Conservation (phyloP, 352 stramenopile genomes). For the Pelagophyceae sp. region DNA sequence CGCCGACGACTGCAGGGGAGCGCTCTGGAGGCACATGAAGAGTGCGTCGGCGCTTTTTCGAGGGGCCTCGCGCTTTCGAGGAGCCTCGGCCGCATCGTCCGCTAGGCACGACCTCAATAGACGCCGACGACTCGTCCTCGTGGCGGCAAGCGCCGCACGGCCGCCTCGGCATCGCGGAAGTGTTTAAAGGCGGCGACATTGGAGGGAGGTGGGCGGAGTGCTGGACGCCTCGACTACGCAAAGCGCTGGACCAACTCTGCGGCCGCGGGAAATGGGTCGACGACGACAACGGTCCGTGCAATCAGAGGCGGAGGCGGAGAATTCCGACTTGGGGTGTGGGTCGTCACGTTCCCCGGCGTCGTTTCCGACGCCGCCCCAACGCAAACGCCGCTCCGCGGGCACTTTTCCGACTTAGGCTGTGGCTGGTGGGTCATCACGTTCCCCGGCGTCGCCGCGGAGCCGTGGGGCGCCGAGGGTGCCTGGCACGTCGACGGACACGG, state of each 20-base stretch:
- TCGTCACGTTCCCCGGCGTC: too few relatives aligned
- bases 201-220: slow-evolving; percentile 32
- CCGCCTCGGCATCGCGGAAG: not conserved
- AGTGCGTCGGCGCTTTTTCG: too few relatives aligned
- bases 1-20: slow-evolving; percentile 41
- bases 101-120: slow-evolving; percentile 42
- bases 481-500: slow-evolving; percentile 63
- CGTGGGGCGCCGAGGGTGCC: slow-evolving; percentile 50
- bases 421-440: slow-evolving; percentile 68
- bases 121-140: slow-evolving; percentile 38
- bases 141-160: slow-evolving; percentile 37
- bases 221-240: not conserved
- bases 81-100: too few relatives aligned
- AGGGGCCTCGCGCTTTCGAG: too few relatives aligned
- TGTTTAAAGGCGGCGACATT: not conserved
- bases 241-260: slow-evolving; percentile 52
- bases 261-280: slow-evolving; percentile 47
- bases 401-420: slow-evolving; percentile 46
- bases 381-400: too few relatives aligned
- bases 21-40: slow-evolving; percentile 45
- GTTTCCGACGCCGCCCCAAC: too few relatives aligned
- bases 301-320: too few relatives aligned
- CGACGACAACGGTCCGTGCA: too few relatives aligned
- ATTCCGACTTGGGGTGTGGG: too few relatives aligned
- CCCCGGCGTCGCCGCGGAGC: slow-evolving; percentile 33